Conservation (phyloP, 306 rosid species). For the Gastrolobium villosum region DNA sequence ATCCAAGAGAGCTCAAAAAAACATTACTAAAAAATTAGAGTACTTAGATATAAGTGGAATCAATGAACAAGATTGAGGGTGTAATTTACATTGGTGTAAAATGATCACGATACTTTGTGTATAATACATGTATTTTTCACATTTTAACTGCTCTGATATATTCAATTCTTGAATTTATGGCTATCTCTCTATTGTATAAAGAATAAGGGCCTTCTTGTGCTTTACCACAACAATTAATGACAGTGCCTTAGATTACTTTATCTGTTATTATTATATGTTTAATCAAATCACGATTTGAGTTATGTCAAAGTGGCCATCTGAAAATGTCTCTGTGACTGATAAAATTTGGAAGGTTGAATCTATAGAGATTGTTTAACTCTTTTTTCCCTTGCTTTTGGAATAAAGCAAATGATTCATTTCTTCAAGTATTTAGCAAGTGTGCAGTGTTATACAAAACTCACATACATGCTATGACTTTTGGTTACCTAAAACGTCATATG, state of each 20-base stretch:
- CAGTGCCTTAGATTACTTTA: background rate
- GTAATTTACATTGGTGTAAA: no score
- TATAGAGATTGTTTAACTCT: background rate
- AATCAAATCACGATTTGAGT: background rate
- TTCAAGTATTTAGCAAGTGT: constrained; percentile 14
- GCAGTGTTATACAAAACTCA: background rate
- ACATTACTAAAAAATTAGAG: no score
- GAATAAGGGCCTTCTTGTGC: background rate
- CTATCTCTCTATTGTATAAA: background rate
- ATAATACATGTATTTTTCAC: no score
- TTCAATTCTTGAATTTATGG: background rate
- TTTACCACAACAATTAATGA: no score
- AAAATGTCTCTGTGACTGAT: no score
- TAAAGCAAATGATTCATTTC: constrained; percentile 44
- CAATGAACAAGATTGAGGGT: no score
- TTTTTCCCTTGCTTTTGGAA: background rate
- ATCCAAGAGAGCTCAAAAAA: no score
- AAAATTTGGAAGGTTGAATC: no score
- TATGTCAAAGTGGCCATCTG: background rate
- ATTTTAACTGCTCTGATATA: constrained; percentile 21
- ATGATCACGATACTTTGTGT: no score
- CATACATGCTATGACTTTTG: background rate
- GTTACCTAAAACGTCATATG: background rate
- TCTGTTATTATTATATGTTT: background rate
- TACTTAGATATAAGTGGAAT: no score